Percentiles rank a stretch among this genome's conserved stretches.
phyloP scores from a whole-genome alignment of 805 yeast genomes.

The Priceomyces haplophilus region DNA sequence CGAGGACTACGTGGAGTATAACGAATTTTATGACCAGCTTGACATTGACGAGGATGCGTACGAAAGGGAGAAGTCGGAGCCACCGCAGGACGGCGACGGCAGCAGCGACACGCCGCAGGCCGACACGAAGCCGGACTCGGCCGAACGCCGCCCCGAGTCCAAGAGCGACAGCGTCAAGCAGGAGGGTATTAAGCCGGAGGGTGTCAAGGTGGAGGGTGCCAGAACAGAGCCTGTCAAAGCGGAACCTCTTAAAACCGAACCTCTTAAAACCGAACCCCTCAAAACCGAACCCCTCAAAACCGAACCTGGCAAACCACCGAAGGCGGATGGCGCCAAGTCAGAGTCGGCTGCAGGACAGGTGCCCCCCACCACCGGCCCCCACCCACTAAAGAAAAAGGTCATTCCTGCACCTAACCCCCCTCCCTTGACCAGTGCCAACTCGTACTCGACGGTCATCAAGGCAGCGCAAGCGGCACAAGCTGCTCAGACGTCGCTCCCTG shows the following conservation, averaged over 20 bases:
- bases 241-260: too few species aligned
- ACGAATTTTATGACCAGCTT: slow-evolving; percentile 84
- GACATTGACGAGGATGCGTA: slow-evolving; percentile 54
- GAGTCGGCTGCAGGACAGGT: too few species aligned
- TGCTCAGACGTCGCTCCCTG: slow-evolving; percentile 7
- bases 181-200: background rate
- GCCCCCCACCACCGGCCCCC: background rate
- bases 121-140: background rate
- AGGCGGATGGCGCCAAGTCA: background rate
- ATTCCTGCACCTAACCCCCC: slow-evolving; percentile 24
- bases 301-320: background rate
- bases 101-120: slow-evolving; percentile 5
- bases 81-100: slow-evolving; percentile 12
- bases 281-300: too few species aligned
- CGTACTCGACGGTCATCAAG: slow-evolving; percentile 24
- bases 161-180: background rate
- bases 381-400: slow-evolving; percentile 8
- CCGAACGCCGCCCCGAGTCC: slow-evolving; percentile 5
- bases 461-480: slow-evolving; percentile 18
- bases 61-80: slow-evolving; percentile 22
- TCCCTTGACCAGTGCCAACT: slow-evolving; percentile 17
- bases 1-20: slow-evolving; percentile 90
- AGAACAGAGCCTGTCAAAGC: slow-evolving; percentile 3
- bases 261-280: too few species aligned
- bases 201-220: background rate